Base-by-base conservation (phyloP, 768 basidiomycete genomes). In the Daedalea quercina region DNA sequence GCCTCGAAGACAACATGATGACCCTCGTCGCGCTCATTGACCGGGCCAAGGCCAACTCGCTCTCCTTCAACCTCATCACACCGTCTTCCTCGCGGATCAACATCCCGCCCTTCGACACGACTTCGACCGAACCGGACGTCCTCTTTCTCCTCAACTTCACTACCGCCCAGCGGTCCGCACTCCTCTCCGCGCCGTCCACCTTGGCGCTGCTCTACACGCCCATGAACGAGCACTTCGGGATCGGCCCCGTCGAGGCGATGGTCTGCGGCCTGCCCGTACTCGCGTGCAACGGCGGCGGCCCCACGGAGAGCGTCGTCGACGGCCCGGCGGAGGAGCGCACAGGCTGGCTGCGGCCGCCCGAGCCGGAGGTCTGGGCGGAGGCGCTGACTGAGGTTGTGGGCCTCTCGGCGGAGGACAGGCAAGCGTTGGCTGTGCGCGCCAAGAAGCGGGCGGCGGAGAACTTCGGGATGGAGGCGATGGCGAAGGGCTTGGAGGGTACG, bases 171-270 rank as follows among this genome's bases (percentile, higher is more conserved):
- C 87, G 94, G 26, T 82, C 88, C 1, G 84, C 85, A 7, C 79
- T 98, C 1, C 81, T 99, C 34, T 79, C 71, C 12, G 76, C 81
- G 3, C 66, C 79, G 0, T 78, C 76, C 3, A 90, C 91, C 0
- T 68, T 81, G 15, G 89, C 81, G 0, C 74, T 98, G 0, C 76
- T 99, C 7, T 99, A 99, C 66, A 99, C 95, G 0, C 96, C 95
- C 0, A 73, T 79, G 8, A 95, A 95, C 67, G 95, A 99, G 62
- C 95, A 99, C 66, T 96, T 98, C 66, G 96, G 95, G 1, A 97
- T 99, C 59, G 94, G 87, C 0, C 95, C 96, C 1, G 80, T 97
- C 2, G 95, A 99, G 67, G 94, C 82, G 0, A 97, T 97, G 93
- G 78, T 83, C 8, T 94, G 89, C 44, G 91, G 93, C 2, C 67